Evolutionary conservation across 345 rosid genomes (phyloP), one percentile per base, ranked within the genome.

Genomic region (Murraya koenigii): DNA sequence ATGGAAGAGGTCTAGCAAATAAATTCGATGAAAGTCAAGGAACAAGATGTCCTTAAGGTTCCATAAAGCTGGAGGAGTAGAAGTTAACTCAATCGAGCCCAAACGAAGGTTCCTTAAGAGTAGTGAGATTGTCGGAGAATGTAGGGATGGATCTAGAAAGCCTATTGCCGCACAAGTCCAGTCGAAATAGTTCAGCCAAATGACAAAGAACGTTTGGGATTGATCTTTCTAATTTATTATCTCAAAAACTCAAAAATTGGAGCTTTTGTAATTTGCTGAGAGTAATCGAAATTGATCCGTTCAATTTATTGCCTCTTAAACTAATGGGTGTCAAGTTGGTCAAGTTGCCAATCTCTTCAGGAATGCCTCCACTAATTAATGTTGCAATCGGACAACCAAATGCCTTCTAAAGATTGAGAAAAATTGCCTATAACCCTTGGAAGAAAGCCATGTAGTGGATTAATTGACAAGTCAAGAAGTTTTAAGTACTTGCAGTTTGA

Each of bases 281-380:
- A 17, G 81, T 36, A n/a, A 3, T 0, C 1, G 82, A 83, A 71
- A 80, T 66, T 0, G 41, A 8, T 26, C 76, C 80, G 0, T 75
- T 58, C 36, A 80, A 41, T 6, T 55, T 4, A 62, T 78, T 80
- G 17, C 32, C 59, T 22, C 14, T 9, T 22, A 83, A 25, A 20
- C 2, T 2, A 26, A 83, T 7, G n/a, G 0, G 2, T 25, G 33
- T 39, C 72, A 72, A 44, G 78, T 58, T 14, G 22, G 33, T 83
- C 33, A 77, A 36, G 54, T 67, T 76, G 1, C 80, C 70, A 17
- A 78, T 64, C 47, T 41, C 84, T 58, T 15, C 0, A 14, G 78
- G 72, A 36, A 77, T 81, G 26, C 20, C 36, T 11, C 84, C 84
- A 1, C 25, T 19, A 10, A n/a, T n/a, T n/a, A n/a, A 75, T 7